phyloP scores from a whole-genome alignment of 805 yeast genomes.

The Ogataea thermomethanolica region DNA sequence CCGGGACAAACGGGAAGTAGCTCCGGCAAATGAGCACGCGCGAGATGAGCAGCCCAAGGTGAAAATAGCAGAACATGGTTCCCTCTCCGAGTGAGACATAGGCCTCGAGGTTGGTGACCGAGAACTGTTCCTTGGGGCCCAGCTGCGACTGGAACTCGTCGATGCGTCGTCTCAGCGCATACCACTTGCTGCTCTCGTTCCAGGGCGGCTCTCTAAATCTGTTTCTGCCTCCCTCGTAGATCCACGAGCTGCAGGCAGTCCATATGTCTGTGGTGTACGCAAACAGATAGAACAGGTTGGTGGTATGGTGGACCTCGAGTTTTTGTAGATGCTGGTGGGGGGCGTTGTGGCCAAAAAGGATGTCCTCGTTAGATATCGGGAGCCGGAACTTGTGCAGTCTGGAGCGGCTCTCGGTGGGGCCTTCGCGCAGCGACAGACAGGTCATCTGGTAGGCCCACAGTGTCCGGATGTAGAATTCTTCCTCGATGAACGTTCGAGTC shows the following conservation, averaged over 20 bases:
- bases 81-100: conserved; percentile 15
- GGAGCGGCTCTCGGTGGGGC: conserved; percentile 8
- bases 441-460: conserved; percentile 19
- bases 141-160: conserved; percentile 10
- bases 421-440: conserved; percentile 15
- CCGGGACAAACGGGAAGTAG: conserved; percentile 19
- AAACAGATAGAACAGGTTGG: conserved; percentile 12
- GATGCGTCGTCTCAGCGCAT: conserved; percentile 6
- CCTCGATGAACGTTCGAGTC: conserved; percentile 1
- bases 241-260: conserved; percentile 19
- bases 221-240: conserved; percentile 9
- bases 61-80: conserved; percentile 13
- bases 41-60: conserved; percentile 7
- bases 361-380: conserved; percentile 14
- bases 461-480: conserved; percentile 15
- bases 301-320: conserved; percentile 7
- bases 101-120: conserved; percentile 12
- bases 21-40: conserved; percentile 13
- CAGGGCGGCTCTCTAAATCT: conserved; percentile 13
- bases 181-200: conserved; percentile 15
- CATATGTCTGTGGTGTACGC: conserved; percentile 16
- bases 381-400: conserved; percentile 9
- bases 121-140: conserved; percentile 13
- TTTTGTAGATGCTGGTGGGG: conserved; percentile 2
- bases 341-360: conserved; percentile 11